Base-by-base conservation (phyloP, 306 rosid genomes). In the Cucurbita pepo region DNA sequence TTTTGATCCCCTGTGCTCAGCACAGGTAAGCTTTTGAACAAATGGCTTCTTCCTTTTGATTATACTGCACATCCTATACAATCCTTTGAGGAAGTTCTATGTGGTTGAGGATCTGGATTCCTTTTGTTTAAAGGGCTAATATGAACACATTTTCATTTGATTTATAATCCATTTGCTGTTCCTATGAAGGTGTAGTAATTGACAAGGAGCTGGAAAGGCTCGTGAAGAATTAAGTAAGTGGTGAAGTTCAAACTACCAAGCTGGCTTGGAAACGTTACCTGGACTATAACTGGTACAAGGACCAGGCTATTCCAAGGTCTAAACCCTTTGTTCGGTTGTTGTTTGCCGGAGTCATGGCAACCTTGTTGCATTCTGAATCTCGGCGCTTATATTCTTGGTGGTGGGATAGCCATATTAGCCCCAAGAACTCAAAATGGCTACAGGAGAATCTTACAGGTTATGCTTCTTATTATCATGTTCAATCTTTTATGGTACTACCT, bases 391-490 rank as follows among this genome's bases (percentile, higher is more conserved):
- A 95, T 81, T 95, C 99, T 71, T 95, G 99, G 99, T 95, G 99
- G 99, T 95, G 99, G 99, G 99, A 95, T 75, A 95, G 99, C 76
- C 99, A 95, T 82, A 89, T 84, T 70, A 87, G 95, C 79, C 99
- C 99, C 40, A 91, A 88, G 79, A 91, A 89, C 80, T 95, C 99
- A 4, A 95, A 91, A 88, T 95, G 99, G 99, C 97, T 95, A 76
- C 97, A 91, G 84, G 99, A 95, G 53, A 91, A 95, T 77, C 99
- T 95, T 75, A 84, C 90, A 82, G 99, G 99, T 91, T 48, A 57
- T 61, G 76, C 58, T 45, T 72, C 59, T 30, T 50, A 13, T 69
- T 56, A 14, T 69, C 21, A 14, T 14, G 73, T 7, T 43, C 22
- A 47, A 25, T 48, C 43, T 16, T 50, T 50, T 69, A 14, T 48